Evolutionary conservation across 345 rosid genomes (phyloP).

Genomic region (Camelina neglecta): DNA sequence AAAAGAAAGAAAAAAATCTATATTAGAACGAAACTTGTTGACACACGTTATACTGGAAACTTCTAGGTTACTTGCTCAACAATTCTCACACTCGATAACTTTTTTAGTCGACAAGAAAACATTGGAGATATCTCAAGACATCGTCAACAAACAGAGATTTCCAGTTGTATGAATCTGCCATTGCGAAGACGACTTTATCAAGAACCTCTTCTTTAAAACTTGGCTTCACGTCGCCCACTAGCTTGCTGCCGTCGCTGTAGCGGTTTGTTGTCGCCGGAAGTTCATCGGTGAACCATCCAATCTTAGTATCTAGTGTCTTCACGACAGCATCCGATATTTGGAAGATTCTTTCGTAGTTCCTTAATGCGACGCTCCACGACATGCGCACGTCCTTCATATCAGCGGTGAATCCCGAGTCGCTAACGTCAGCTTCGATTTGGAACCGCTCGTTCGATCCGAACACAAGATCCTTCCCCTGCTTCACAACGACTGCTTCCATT

Average conservation of each 20-base stretch:
- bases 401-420: background rate
- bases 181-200: slow-evolving; percentile 18
- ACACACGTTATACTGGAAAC: background rate
- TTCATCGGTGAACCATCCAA: slow-evolving; percentile 28
- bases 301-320: slow-evolving; percentile 6
- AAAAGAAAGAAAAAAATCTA: too few species aligned
- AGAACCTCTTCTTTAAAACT: slow-evolving; percentile 21
- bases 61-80: slow-evolving; percentile 21
- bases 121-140: slow-evolving; percentile 23
- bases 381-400: slow-evolving; percentile 16
- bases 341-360: background rate
- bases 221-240: slow-evolving; percentile 17
- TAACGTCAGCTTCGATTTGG: slow-evolving; percentile 29
- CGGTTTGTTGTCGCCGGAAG: slow-evolving; percentile 6
- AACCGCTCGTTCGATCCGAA: slow-evolving; percentile 17
- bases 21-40: too few species aligned
- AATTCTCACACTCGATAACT: too few species aligned
- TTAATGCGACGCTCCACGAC: slow-evolving; percentile 20
- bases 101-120: slow-evolving; percentile 16
- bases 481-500: background rate
- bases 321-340: background rate
- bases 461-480: slow-evolving; percentile 26
- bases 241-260: background rate
- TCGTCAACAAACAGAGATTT: slow-evolving; percentile 6
- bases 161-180: background rate